Conservation (phyloP, 164 flowering plant genomes). For the Tinospora cordifolia region DNA sequence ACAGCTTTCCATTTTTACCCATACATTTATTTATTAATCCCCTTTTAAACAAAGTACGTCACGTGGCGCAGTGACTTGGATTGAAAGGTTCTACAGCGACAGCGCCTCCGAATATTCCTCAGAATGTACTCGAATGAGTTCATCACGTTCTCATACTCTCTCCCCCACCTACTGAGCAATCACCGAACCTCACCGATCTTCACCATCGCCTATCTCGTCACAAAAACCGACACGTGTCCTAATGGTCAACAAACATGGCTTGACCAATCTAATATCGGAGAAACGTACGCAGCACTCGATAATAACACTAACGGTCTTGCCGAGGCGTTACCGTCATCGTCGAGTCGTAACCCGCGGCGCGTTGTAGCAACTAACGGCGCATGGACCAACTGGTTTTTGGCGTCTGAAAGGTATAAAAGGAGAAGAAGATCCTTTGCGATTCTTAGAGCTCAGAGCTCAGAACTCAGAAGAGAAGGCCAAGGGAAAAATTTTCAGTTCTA, state of each 20-base stretch:
- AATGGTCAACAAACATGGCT: not conserved
- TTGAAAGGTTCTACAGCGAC: not conserved
- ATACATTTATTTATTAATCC: not conserved
- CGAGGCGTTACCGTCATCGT: no score
- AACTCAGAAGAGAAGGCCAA: no score
- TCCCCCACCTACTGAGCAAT: not conserved
- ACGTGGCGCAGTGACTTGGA: not conserved
- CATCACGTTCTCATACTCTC: not conserved
- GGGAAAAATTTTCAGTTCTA: not conserved
- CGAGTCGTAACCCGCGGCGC: conserved; percentile 7
- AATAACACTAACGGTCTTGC: not conserved
- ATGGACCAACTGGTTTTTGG: not conserved
- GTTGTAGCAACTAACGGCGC: conserved; percentile 13
- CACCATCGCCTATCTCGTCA: not conserved
- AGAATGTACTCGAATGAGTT: conserved; percentile 11
- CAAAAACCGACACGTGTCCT: not conserved
- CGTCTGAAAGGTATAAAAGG: not conserved
- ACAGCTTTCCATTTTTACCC: not conserved
- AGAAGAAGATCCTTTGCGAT: conserved; percentile 11
- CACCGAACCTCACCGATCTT: not conserved
- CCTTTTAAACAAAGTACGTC: not conserved
- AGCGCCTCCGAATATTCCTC: conserved; percentile 7
- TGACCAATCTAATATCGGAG: not conserved
- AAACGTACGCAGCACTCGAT: not conserved
- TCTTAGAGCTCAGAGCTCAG: not conserved